Conservation (phyloP, 805 yeast species). For the Candida sphagnicola region DNA sequence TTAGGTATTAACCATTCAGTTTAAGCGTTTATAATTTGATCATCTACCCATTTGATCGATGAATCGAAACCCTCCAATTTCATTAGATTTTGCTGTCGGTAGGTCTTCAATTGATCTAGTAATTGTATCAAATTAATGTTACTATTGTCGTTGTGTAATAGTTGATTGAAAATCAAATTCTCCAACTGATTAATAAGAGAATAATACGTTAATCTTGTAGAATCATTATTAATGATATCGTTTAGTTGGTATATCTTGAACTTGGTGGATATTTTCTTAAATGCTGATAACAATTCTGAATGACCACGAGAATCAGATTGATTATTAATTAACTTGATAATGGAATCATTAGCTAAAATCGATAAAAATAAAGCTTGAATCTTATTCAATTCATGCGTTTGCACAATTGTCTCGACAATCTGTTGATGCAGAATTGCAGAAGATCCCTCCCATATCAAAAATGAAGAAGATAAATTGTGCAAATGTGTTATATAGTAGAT, state of each 20-base stretch:
- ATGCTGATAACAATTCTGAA: conserved; percentile 19
- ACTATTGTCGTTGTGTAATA: conserved; percentile 3
- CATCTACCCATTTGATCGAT: conserved; percentile 1
- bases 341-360: conserved; percentile 13
- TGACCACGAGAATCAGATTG: conserved; percentile 2
- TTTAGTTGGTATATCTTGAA: conserved; percentile 22
- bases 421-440: conserved; percentile 10
- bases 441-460: conserved; percentile 38
- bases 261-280: conserved; percentile 30
- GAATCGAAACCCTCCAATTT: conserved; percentile 5
- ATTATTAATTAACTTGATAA: conserved; percentile 11
- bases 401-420: conserved; percentile 12
- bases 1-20: not conserved
- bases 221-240: conserved; percentile 14
- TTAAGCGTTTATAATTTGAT: not conserved
- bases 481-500: conserved; percentile 18
- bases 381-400: conserved; percentile 14
- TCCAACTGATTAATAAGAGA: conserved; percentile 13
- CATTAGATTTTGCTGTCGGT: conserved; percentile 8
- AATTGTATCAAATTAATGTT: conserved; percentile 7
- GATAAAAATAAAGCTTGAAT: conserved; percentile 24
- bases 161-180: conserved; percentile 9
- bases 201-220: conserved; percentile 26
- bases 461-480: conserved; percentile 19
- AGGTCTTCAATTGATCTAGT: conserved; percentile 8